Evolutionary conservation across 352 stramenopile species (phyloP).

Genomic region (Globisporangium paroecandrum): DNA sequence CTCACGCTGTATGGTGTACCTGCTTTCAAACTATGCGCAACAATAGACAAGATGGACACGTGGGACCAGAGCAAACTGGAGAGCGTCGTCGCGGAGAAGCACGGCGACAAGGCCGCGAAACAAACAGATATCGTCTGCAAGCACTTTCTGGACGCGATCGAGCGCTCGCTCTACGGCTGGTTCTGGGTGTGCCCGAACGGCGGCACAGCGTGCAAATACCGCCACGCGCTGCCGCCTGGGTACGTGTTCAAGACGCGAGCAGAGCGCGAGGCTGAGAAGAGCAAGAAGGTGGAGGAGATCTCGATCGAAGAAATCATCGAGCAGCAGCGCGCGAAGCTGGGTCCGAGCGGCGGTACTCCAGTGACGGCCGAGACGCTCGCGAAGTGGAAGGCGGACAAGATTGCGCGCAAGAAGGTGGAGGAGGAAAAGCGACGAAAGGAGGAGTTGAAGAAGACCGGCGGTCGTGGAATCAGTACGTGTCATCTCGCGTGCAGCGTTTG

Average conservation of each 20-base stretch:
- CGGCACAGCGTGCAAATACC: slow-evolving; percentile 73
- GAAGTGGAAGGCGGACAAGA: slow-evolving; percentile 89
- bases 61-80: slow-evolving; percentile 90
- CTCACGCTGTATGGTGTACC: not conserved
- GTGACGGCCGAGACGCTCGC: slow-evolving; percentile 87
- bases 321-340: slow-evolving; percentile 84
- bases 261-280: slow-evolving; percentile 80
- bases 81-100: slow-evolving; percentile 79
- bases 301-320: slow-evolving; percentile 91
- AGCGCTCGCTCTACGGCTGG: slow-evolving; percentile 89
- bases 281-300: slow-evolving; percentile 80
- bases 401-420: slow-evolving; percentile 65
- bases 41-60: slow-evolving; percentile 73
- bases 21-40: not conserved
- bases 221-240: slow-evolving; percentile 82
- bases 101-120: slow-evolving; percentile 76
- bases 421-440: slow-evolving; percentile 85
- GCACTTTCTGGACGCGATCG: slow-evolving; percentile 88
- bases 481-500: not conserved
- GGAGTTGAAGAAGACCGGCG: slow-evolving; percentile 80
- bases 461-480: slow-evolving; percentile 79
- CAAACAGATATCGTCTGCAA: slow-evolving; percentile 90
- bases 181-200: slow-evolving; percentile 90
- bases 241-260: slow-evolving; percentile 89
- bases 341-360: slow-evolving; percentile 76